Conservation (phyloP, 768 basidiomycete species). For the Mycena amicta region DNA sequence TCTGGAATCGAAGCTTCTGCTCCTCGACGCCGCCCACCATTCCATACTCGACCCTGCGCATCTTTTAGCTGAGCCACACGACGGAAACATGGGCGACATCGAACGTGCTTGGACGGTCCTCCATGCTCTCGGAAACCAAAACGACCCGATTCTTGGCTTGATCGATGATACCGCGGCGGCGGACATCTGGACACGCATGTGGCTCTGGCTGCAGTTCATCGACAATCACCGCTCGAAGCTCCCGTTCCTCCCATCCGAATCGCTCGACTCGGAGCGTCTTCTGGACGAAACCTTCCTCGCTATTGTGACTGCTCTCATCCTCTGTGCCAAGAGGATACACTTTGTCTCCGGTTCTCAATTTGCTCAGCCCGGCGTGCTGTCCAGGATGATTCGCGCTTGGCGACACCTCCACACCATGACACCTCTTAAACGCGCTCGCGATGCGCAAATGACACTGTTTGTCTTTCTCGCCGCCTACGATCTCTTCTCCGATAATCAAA, state of each 20-base stretch:
- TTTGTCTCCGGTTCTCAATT: neutral
- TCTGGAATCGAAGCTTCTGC: neutral
- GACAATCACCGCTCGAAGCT: neutral
- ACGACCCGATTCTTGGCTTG: neutral
- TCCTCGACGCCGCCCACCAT: neutral
- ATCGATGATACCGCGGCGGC: neutral
- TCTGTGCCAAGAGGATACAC: too few species aligned
- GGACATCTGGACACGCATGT: neutral
- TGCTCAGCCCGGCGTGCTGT: neutral
- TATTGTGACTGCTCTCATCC: neutral
- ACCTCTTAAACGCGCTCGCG: neutral
- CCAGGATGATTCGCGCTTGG: neutral
- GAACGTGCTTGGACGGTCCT: neutral
- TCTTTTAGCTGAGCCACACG: neutral
- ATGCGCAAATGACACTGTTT: neutral
- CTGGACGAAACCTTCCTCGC: neutral
- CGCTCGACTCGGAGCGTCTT: neutral
- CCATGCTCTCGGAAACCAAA: neutral
- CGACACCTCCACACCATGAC: neutral
- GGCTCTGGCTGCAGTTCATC: neutral
- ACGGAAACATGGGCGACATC: neutral
- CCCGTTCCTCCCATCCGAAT: neutral
- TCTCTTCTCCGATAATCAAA: neutral
- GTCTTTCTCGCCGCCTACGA: neutral
- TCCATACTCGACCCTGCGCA: neutral